phyloP scores from a whole-genome alignment of 345 rosid species.

The Limnanthes douglasii region DNA sequence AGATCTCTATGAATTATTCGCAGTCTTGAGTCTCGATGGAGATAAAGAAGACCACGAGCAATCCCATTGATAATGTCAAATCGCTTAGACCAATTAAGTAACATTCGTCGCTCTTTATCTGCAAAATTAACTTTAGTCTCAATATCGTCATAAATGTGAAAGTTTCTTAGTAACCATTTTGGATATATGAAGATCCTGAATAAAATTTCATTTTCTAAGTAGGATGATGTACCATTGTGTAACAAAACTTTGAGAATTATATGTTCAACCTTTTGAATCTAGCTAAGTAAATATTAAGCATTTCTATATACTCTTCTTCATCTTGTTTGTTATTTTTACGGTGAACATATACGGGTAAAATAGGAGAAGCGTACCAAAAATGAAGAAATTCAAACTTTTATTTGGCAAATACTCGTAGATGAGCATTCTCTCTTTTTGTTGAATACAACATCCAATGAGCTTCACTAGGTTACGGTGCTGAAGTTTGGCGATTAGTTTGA shows the following conservation, averaged over 20 bases:
- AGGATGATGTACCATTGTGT: too few species aligned
- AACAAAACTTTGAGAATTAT: too few species aligned
- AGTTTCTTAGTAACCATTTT: too few species aligned
- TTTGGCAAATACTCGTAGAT: conserved; percentile 13
- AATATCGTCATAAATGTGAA: too few species aligned
- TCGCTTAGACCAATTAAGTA: conserved; percentile 3
- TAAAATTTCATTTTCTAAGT: too few species aligned
- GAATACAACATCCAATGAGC: conserved; percentile 13
- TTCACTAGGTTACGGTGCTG: conserved; percentile 31
- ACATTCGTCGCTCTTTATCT: conserved; percentile 18
- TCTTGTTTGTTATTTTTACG: too few species aligned
- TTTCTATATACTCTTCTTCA: too few species aligned
- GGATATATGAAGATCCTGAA: too few species aligned
- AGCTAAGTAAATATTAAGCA: too few species aligned
- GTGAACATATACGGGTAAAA: neutral
- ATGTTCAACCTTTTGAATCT: neutral
- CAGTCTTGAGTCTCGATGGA: conserved; percentile 6
- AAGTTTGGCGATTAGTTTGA: conserved; percentile 22
- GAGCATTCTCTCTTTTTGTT: conserved; percentile 11
- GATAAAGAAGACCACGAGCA: conserved; percentile 13
- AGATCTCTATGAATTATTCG: conserved; percentile 11
- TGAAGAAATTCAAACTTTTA: conserved; percentile 19
- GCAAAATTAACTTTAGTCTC: too few species aligned
- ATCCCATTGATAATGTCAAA: conserved; percentile 10
- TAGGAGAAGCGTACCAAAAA: conserved; percentile 8